Evolutionary conservation across 176 grass and related monocot genomes (phyloP), one percentile per base, ranked within the genome.

Genomic region (Areca catechu): DNA sequence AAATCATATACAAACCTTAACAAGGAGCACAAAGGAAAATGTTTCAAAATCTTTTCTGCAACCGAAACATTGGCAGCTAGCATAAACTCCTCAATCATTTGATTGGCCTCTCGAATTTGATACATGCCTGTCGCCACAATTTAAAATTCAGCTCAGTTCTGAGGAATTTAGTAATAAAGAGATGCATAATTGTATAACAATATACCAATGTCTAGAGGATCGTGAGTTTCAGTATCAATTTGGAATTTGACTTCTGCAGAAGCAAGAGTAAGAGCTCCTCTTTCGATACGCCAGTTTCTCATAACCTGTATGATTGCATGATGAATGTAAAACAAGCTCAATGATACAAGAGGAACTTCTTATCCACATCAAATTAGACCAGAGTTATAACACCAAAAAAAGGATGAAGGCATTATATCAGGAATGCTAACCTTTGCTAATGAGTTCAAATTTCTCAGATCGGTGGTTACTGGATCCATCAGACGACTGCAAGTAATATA

Each of bases 31-130:
- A 83, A 71, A 30, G 92, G 78, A 29, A 77, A 97, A 73, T 97
- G 86, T 37, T 91, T 82, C 86, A 97, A 82, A 66, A 97, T 91
- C 72, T 97, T 97, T 64, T 97, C 86, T 70, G 86, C 92, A 56
- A 91, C 92, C 48, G 92, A 88, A 74, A 97, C 24, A 81, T 97
- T 97, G 23, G 83, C 92, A 73, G 86, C 83, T 57, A 97, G 82
- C 92, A 97, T 97, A 72, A 97, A 97, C 70, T 97, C 92, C 65
- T 97, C 92, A 17, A 97, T 91, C 92, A 97, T 97, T 76, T 97
- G 92, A 78, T 97, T 97, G 72, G 92, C 92, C 81, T 97, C 92
- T 0, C 92, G 74, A 58, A 97, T 91, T 97, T 97, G 92, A 86
- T 97, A 97, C 66, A 97, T 97, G 50, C 92, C 92, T 88, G 54